These are phyloP conservation scores for Sporopachydermia cereana DNA, from an alignment of 1,139 yeast species.

Conservation along the genomic window DNA sequence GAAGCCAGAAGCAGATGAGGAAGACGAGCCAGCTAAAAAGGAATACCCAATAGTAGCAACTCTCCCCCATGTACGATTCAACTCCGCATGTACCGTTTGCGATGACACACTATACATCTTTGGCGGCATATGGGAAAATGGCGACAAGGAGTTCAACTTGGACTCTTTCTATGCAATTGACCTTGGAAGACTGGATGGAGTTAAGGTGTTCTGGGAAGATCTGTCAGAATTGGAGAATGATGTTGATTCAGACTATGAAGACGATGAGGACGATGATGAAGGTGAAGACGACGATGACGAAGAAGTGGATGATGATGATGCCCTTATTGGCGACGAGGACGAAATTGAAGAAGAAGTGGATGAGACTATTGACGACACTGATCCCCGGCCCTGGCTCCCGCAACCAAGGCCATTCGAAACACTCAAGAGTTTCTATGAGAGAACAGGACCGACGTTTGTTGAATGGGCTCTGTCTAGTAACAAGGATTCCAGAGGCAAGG, in stretches of 20 bases:
- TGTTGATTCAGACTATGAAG: conserved; percentile 39
- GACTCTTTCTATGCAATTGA: conserved; percentile 84
- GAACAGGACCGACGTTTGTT: conserved; percentile 77
- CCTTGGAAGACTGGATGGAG: conserved; percentile 78
- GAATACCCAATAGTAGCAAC: conserved; percentile 46
- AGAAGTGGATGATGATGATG: conserved; percentile 45
- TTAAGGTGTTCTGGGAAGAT: conserved; percentile 85
- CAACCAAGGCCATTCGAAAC: conserved; percentile 94
- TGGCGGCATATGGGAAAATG: conserved; percentile 87
- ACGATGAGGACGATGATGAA: conserved; percentile 46
- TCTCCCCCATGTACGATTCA: conserved; percentile 83
- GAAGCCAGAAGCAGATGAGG: conserved; percentile 14
- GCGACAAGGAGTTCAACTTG: conserved; percentile 72
- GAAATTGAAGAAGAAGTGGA: conserved; percentile 48
- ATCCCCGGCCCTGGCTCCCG: conserved; percentile 91
- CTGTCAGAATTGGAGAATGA: conserved; percentile 50
- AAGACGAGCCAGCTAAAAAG: conserved; percentile 25
- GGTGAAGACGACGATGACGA: conserved; percentile 60
- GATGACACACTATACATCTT: conserved; percentile 79
- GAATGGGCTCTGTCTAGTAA: conserved; percentile 82
- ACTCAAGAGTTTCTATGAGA: conserved; percentile 69
- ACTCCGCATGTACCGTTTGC: conserved; percentile 74
- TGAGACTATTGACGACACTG: conserved; percentile 59
- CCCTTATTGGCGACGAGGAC: conserved; percentile 35
- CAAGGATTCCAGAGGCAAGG: conserved; percentile 82